Percentiles rank a stretch among this genome's conserved stretches.
phyloP scores from a whole-genome alignment of 106 monocot genomes.

The Allium sativum region DNA sequence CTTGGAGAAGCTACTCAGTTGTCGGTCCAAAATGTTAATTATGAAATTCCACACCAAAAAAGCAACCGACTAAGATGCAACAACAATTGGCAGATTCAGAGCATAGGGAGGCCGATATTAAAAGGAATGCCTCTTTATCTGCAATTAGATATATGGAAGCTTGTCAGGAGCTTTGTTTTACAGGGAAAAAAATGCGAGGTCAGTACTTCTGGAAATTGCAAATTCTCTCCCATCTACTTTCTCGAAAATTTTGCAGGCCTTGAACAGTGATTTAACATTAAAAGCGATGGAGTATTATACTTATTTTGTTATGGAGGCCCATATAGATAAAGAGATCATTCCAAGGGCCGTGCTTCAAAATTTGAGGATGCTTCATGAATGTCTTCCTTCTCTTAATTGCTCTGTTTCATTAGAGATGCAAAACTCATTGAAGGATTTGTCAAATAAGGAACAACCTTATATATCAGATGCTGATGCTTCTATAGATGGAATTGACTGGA shows the following conservation, averaged over 20 bases:
- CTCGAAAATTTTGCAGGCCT: constrained; percentile 44
- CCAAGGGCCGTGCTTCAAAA: constrained; percentile 38
- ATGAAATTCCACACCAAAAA: constrained; percentile 94
- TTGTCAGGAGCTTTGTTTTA: constrained; percentile 80
- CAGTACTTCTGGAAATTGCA: constrained; percentile 79
- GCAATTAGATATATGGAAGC: constrained; percentile 80
- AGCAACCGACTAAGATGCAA: constrained; percentile 85
- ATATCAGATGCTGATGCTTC: constrained; percentile 19
- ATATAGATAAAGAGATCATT: constrained; percentile 80
- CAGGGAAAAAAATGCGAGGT: constrained; percentile 73
- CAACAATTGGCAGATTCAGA: constrained; percentile 92
- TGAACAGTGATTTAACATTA: constrained; percentile 51
- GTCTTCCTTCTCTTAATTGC: constrained; percentile 57
- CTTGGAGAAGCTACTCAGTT: constrained; percentile 96
- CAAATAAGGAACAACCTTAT: constrained; percentile 12
- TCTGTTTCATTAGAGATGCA: constrained; percentile 49
- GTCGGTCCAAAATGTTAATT: constrained; percentile 87
- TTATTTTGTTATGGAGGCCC: constrained; percentile 81
- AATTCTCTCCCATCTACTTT: constrained; percentile 81
- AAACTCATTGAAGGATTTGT: constrained; percentile 28
- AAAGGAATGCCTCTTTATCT: constrained; percentile 76
- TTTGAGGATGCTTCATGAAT: constrained; percentile 58
- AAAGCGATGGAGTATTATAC: constrained; percentile 77
- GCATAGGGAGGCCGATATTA: constrained; percentile 84
- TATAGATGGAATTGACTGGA: constrained; percentile 74